Base-by-base conservation (phyloP, 345 rosid genomes). In the Barbarea vulgaris region DNA sequence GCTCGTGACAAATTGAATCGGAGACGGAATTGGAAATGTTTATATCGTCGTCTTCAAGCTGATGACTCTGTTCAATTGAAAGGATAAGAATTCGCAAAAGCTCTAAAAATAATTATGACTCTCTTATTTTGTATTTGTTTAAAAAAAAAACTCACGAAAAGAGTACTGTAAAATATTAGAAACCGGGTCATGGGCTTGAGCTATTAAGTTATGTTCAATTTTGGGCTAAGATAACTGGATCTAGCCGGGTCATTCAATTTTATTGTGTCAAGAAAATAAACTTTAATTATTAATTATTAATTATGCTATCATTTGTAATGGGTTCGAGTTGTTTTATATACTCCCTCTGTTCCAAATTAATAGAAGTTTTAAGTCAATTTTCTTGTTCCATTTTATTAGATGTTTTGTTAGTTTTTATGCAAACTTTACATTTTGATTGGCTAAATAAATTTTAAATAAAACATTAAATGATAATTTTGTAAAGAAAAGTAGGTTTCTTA, bases 61-160 rank as follows among this genome's bases (percentile, higher is more conserved):
- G 39, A 46, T 36, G 70, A 30, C 2, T 28, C 41, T 18, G 10
- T 53, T 68, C 21, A 44, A 42, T 61, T 34, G 48, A 54, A 63
- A 44, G 76, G 80, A 77, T 77, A 76, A 76, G 79, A 61, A 63
- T 18, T 67, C 7, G 46, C 52, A 22, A 34, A 25, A 31, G 63
- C 73, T 67, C 61, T n/a, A n/a, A 8, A n/a, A 46, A 25, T 39
- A 36, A 47, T 70, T 69, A 42, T 69, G 55, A 51, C 56, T 65
- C 52, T 28, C 17, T 1, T 14, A 7, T 47, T 7, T 7, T 27
- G 6, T 25, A 13, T 54, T 5, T 25, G 9, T 25, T 28, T 7
- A 1, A 15, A 7, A 54, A 27, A 19, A 4, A 9, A 55, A 55
- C 33, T 3, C 60, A 15, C 18, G 10, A 15, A 39, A 42, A 1